phyloP scores from a whole-genome alignment of 1,284 basidiomycete genomes.

The Neolentinus lepideus region DNA sequence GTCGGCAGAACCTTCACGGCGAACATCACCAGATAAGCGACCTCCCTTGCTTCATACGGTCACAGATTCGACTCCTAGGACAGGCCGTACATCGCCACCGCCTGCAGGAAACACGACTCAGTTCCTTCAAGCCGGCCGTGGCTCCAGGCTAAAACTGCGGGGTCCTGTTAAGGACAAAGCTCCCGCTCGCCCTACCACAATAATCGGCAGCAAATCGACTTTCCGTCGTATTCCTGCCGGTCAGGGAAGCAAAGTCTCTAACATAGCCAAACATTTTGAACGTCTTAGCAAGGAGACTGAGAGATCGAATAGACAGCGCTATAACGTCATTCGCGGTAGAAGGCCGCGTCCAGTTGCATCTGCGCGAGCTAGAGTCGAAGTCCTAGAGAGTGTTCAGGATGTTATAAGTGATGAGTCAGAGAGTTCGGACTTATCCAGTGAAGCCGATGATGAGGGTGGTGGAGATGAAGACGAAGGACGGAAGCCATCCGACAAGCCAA shows the following conservation, averaged over 20 bases:
- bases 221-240: constrained; percentile 43
- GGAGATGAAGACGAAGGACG: constrained; percentile 53
- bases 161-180: constrained; percentile 37
- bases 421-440: constrained; percentile 71
- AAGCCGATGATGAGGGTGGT: constrained; percentile 84
- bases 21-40: constrained; percentile 67
- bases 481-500: constrained; percentile 21
- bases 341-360: constrained; percentile 91
- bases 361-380: constrained; percentile 84
- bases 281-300: constrained; percentile 63
- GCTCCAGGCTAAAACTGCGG: constrained; percentile 4
- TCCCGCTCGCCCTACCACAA: constrained; percentile 34
- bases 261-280: constrained; percentile 74
- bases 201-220: constrained; percentile 35
- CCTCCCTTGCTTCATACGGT: constrained; percentile 21
- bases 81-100: constrained; percentile 38
- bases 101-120: constrained; percentile 27
- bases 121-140: constrained; percentile 16
- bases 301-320: constrained; percentile 51
- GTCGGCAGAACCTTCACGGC: constrained; percentile 54
- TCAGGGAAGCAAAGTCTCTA: constrained; percentile 60
- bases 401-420: constrained; percentile 87
- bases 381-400: constrained; percentile 89
- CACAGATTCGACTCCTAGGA: constrained; percentile 29
- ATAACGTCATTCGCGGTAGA: constrained; percentile 78